phyloP scores from a whole-genome alignment of 2,329 filamentous ascomycete genomes.

The Pseudogymnoascus sp. region DNA sequence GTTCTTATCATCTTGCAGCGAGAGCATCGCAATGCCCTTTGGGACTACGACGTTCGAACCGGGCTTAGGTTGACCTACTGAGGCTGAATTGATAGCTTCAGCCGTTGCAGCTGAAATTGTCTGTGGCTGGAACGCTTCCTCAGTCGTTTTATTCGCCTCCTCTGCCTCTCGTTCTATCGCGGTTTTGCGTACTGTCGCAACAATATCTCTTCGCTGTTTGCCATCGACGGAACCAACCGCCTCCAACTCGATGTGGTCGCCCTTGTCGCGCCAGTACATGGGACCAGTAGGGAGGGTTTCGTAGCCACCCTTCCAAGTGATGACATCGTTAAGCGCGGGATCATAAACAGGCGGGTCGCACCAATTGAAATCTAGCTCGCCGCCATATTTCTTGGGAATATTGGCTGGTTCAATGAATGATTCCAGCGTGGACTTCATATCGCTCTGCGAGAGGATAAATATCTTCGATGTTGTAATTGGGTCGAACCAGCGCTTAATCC shows the following conservation, averaged over 20 bases:
- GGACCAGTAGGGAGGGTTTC: conserved; percentile 48
- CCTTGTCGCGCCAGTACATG: conserved; percentile 45
- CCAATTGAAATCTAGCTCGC: conserved; percentile 73
- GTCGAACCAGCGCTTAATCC: conserved; percentile 93
- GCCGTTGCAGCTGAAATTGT: neutral
- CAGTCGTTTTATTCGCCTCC: neutral
- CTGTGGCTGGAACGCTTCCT: neutral
- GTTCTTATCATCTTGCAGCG: conserved; percentile 5
- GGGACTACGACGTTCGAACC: neutral
- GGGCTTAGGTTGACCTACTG: neutral
- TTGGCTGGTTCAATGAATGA: conserved; percentile 73
- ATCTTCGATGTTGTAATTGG: conserved; percentile 93
- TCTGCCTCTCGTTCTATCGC: neutral
- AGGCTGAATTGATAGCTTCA: neutral
- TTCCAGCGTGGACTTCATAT: conserved; percentile 68
- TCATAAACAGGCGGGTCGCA: conserved; percentile 70
- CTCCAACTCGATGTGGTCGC: conserved; percentile 33
- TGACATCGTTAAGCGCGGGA: conserved; percentile 41
- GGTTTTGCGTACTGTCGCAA: conserved; percentile 43
- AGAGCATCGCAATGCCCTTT: neutral
- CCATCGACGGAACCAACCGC: conserved; percentile 44
- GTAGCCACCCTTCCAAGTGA: conserved; percentile 44
- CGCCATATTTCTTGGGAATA: conserved; percentile 85
- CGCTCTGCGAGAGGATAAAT: conserved; percentile 68
- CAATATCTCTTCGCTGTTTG: conserved; percentile 36